Percentiles rank a stretch among this genome's conserved stretches.
Evolutionary conservation across 1,284 basidiomycete genomes (phyloP).

Genomic region (Porodaedalea pini): DNA sequence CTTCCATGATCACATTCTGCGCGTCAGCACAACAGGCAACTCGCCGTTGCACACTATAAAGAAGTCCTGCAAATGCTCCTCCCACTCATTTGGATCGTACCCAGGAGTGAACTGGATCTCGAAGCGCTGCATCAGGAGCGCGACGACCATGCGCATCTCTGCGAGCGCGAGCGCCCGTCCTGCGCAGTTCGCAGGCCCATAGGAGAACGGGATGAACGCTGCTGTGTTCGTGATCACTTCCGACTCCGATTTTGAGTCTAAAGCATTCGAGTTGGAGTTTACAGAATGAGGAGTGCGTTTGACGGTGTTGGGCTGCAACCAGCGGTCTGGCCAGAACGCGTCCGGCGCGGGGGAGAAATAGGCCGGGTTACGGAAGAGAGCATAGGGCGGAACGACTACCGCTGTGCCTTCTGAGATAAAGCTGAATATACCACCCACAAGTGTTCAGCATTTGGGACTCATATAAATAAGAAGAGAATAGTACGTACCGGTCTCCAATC

Average conservation of each 20-base stretch:
- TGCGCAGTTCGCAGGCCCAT: conserved; percentile 34
- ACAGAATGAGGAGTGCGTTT: background rate
- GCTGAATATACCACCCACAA: conserved; percentile 29
- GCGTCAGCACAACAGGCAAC: conserved; percentile 25
- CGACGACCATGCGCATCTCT: conserved; percentile 31
- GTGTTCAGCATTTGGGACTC: too few species aligned
- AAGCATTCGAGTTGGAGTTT: background rate
- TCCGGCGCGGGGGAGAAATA: conserved; percentile 40
- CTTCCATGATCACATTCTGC: conserved; percentile 8
- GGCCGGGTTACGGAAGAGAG: conserved; percentile 40
- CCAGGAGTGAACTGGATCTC: conserved; percentile 29
- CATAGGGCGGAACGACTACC: conserved; percentile 44
- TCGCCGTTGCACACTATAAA: conserved; percentile 30
- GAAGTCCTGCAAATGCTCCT: conserved; percentile 29
- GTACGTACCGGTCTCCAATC: conserved; percentile 16
- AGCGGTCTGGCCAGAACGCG: conserved; percentile 41
- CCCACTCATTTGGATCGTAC: conserved; percentile 30
- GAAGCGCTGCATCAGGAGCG: conserved; percentile 31
- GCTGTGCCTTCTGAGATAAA: conserved; percentile 48
- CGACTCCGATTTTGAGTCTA: too few species aligned
- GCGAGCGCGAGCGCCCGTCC: conserved; percentile 33
- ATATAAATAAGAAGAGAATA: too few species aligned
- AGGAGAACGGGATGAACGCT: conserved; percentile 37
- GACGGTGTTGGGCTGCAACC: conserved; percentile 28
- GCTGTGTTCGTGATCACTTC: conserved; percentile 32